phyloP scores from a whole-genome alignment of 176 grass and related monocot genomes.

The Eleusine indica region DNA sequence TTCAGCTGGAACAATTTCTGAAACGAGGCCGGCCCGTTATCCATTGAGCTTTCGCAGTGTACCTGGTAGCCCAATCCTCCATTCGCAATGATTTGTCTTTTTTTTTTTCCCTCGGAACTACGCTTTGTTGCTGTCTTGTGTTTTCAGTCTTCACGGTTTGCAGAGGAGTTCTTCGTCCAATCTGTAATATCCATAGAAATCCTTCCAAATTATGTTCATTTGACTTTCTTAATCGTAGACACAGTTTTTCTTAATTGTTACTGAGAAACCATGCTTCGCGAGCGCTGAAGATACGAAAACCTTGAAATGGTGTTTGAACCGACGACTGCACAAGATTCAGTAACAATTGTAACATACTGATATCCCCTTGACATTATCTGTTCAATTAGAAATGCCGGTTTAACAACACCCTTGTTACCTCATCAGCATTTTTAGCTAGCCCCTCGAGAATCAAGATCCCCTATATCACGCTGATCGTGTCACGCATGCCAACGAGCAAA shows the following conservation, averaged over 20 bases:
- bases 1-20: background rate
- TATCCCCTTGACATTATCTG: background rate
- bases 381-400: background rate
- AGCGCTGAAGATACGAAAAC: background rate
- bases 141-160: no score
- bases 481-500: background rate
- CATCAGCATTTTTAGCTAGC: conserved; percentile 11
- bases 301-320: background rate
- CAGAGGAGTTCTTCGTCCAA: no score
- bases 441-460: background rate
- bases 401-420: no score
- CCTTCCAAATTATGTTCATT: background rate
- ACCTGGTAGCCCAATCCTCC: background rate
- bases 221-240: background rate
- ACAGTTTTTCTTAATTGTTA: no score
- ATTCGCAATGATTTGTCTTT: no score
- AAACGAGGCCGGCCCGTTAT: background rate
- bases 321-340: background rate
- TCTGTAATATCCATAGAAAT: no score
- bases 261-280: background rate
- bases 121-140: no score
- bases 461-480: background rate
- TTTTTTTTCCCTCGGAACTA: no score
- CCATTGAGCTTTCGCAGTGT: background rate
- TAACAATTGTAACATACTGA: background rate